These are phyloP conservation scores for Taphrina sp. DNA, from an alignment of 1,139 yeast species.

Conservation along the genomic window DNA sequence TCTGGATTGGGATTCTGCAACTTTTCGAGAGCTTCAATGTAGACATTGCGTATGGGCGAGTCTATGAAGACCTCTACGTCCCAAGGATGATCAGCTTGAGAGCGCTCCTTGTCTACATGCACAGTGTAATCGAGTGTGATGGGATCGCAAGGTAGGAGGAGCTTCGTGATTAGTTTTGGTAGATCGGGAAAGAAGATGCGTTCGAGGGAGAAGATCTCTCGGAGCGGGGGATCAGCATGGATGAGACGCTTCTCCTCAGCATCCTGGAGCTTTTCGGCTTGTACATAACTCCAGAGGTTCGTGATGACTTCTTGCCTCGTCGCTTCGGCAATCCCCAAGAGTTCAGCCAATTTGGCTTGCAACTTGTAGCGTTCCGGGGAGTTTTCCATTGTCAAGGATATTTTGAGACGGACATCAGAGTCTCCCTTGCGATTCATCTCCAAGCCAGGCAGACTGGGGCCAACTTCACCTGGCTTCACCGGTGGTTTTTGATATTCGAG, in stretches of 20 bases:
- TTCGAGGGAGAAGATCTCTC: conserved; percentile 55
- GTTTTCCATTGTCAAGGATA: conserved; percentile 78
- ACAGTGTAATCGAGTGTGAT: conserved; percentile 71
- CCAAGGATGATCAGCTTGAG: conserved; percentile 39
- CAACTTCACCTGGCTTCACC: conserved; percentile 44
- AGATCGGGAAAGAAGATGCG: conserved; percentile 65
- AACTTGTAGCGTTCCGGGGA: conserved; percentile 64
- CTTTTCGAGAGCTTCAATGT: conserved; percentile 33
- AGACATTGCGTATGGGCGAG: conserved; percentile 54
- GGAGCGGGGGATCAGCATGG: conserved; percentile 67
- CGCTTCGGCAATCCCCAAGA: conserved; percentile 62
- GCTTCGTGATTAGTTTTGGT: conserved; percentile 64
- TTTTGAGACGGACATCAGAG: conserved; percentile 62
- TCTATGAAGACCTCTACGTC: conserved; percentile 69
- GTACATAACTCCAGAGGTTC: conserved; percentile 83
- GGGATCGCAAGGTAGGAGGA: conserved; percentile 72
- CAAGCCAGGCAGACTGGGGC: conserved; percentile 74
- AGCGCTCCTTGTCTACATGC: conserved; percentile 55
- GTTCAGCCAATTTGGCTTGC: conserved; percentile 61
- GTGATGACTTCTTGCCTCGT: conserved; percentile 85
- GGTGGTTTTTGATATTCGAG: conserved; percentile 68
- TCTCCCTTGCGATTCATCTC: conserved; percentile 80
- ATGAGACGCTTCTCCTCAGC: conserved; percentile 57
- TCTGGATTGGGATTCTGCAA: conserved; percentile 50
- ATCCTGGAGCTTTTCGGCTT: conserved; percentile 65